Evolutionary conservation across 768 basidiomycete genomes (phyloP).

Genomic region (Amanita jacksonii): DNA sequence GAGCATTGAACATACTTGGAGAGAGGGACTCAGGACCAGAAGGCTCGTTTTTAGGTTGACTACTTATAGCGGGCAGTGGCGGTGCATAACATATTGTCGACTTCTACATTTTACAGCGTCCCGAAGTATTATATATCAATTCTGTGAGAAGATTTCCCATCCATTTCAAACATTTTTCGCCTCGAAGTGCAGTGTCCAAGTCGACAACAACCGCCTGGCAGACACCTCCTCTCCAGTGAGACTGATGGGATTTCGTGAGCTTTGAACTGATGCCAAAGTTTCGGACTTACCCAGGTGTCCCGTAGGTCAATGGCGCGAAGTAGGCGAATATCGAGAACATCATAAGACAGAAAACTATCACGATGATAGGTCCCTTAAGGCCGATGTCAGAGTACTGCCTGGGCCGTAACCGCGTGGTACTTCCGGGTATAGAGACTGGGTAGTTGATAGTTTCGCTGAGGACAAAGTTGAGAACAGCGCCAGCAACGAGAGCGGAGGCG

Average conservation of each 20-base stretch:
- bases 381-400: conserved; percentile 66
- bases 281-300: conserved; percentile 79
- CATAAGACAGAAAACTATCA: conserved; percentile 45
- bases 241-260: conserved; percentile 29
- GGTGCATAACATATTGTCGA: conserved; percentile 2
- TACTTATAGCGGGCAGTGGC: neutral
- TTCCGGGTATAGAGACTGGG: conserved; percentile 73
- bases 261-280: conserved; percentile 1
- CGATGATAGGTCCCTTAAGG: conserved; percentile 59
- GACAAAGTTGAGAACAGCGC: conserved; percentile 84
- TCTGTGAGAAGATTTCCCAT: neutral
- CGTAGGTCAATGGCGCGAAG: conserved; percentile 89
- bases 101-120: neutral
- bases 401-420: conserved; percentile 47
- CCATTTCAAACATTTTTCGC: conserved; percentile 36
- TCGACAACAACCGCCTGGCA: conserved; percentile 68
- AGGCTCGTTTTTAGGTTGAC: neutral
- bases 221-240: conserved; percentile 83
- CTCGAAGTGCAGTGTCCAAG: conserved; percentile 93
- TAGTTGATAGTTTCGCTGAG: conserved; percentile 87
- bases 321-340: conserved; percentile 63
- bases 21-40: neutral
- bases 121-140: neutral
- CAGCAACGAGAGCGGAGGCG: conserved; percentile 85
- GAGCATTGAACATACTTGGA: conserved; percentile 73